Conservation (phyloP, 805 yeast genomes). For the Isabelozyma rhagii region DNA sequence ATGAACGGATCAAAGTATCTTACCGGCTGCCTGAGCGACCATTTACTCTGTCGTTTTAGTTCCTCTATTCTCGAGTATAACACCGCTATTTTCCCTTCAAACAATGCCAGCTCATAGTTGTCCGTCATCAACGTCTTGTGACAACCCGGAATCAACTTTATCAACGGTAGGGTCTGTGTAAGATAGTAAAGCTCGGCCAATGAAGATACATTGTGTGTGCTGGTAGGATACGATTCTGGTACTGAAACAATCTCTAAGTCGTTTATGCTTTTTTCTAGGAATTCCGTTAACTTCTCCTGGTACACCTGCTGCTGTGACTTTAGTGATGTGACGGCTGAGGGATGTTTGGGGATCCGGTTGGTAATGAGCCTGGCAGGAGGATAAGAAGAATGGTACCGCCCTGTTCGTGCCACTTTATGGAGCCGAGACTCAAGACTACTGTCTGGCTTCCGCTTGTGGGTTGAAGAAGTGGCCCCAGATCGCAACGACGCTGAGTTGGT, state of each 20-base stretch:
- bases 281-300: conserved; percentile 17
- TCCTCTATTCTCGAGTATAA: conserved; percentile 90
- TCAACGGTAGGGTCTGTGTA: conserved; percentile 83
- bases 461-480: neutral
- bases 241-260: conserved; percentile 36
- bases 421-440: neutral
- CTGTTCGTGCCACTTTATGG: neutral
- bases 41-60: conserved; percentile 76
- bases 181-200: conserved; percentile 83
- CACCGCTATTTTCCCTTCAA: conserved; percentile 90
- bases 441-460: conserved; percentile 1
- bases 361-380: neutral
- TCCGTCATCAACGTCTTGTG: conserved; percentile 86
- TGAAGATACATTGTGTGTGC: conserved; percentile 46
- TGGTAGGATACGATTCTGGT: conserved; percentile 42
- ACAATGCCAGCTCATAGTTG: conserved; percentile 75
- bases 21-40: conserved; percentile 88
- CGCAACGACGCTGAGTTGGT: neutral
- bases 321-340: conserved; percentile 10
- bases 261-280: conserved; percentile 20
- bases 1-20: conserved; percentile 65
- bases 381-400: neutral
- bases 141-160: conserved; percentile 75
- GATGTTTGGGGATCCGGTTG: conserved; percentile 2
- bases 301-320: conserved; percentile 17